Base-by-base conservation (phyloP, 2,329 filamentous ascomycete genomes). In the Didymella segeticola region DNA sequence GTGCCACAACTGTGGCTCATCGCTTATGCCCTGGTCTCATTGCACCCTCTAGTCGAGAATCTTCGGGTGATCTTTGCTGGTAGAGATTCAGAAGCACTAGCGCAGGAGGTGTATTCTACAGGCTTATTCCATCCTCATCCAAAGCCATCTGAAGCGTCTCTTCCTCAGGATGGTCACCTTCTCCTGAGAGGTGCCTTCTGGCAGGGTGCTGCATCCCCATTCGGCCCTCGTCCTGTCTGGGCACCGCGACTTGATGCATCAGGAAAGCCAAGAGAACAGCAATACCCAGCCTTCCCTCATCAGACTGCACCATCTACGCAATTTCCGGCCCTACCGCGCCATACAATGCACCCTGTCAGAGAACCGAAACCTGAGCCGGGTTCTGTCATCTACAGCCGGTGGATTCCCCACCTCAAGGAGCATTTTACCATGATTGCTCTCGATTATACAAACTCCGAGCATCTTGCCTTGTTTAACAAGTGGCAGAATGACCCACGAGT, bases 401-500 rank as follows among this genome's bases (percentile, higher is more conserved):
- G 87, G 78, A 87, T 93, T 56, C 89, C 89, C 7, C 86, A 92
- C 66, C 79, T 93, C 33, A 79, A 85, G 56, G 87, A 93, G 78
- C 88, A 85, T 60, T 93, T 93, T 72, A 90, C 87, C 56, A 89
- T 93, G 79, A 80, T 89, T n/a, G 86, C 85, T 10, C 80, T 93
- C 1, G 87, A 93, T 71, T 89, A 84, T 74, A 67, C 80, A 26
- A 78, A 90, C 65, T 68, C 78, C 1, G 80, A 84, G 64, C 89
- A 93, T 73, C 75, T 93, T 43, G 76, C 79, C 14, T 79, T 91
- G 5, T 93, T 93, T 79, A 86, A 92, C 74, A 81, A 80, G 51
- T 93, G 90, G 90, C 89, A 92, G 75, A 93, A 93, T 68, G 89
- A 93, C 68, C 89, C 89, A 46, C 87, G 90, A 43, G 90, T 93